Evolutionary conservation across 352 stramenopile genomes (phyloP), one percentile per base, ranked within the genome.

Genomic region (Phytophthora chlamydospora): DNA sequence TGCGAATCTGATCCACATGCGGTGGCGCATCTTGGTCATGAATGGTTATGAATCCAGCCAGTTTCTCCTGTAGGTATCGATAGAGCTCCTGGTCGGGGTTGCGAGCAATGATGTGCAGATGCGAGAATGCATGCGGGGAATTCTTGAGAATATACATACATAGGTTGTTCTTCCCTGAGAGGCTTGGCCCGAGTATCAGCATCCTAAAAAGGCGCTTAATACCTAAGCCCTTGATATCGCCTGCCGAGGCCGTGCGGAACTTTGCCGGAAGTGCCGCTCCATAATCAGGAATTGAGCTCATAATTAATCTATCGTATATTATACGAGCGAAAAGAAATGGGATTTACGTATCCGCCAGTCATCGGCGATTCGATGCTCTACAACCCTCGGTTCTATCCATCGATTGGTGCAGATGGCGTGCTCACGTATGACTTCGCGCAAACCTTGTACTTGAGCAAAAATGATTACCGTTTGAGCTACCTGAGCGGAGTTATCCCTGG

Each of bases 321-420:
- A 59, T 51, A 41, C 11, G 8, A 41, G 2, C 17, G 50, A 50
- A 59, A 50, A 50, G 4, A 53, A 17, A 59, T 59, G 35, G 51
- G 51, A 21, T 59, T 59, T 40, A 36, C 12, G 4, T 48, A 50
- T 40, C 39, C 51, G 11, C 51, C 51, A 40, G 50, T 19, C 19
- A 51, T 45, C 21, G 21, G 21, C 21, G 21, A 24, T 17, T 27
- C n/a, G 13, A 34, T 9, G 17, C 29, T 47, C 21, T 58, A 58
- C 35, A 58, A 58, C 42, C 50, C 50, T 14, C 17, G 14, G 24
- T 58, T 58, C 32, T 58, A 58, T 36, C 39, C 27, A 27, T 14
- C 24, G 21, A 35, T 34, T 7, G 24, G 34, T 19, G 24, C 31
- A 17, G 34, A 14, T 55, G 19, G 35, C 1, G 19, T 27, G 16